Evolutionary conservation across 345 rosid species (phyloP), one percentile per base, ranked within the genome.

Genomic region (Pistacia atlantica): DNA sequence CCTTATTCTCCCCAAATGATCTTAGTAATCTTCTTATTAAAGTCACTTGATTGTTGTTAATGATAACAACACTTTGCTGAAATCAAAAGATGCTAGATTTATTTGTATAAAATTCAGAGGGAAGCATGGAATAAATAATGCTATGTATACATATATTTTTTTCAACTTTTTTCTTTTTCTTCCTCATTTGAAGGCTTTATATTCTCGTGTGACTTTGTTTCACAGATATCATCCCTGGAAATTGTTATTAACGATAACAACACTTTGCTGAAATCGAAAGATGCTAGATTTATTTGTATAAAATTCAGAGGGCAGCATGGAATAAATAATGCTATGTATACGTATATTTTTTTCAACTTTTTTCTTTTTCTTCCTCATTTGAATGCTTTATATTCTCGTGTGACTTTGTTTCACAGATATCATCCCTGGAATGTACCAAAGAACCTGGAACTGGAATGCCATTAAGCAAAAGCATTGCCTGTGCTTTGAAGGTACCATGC

Each of bases 181-280:
- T 2, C 3, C 10, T 18, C 5, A 20, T 28, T 73, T 31, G 48
- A 73, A 73, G 11, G 56, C 69, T 51, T 73, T 65, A 9, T 78
- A 12, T 31, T 70, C 67, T 79, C 18, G 18, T 62, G 22, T 14
- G 54, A 76, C 18, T 65, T 37, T 65, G 11, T 72, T 45, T 78
- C 63, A 37, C 90, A 87, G 92, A 73, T 83, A 74, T 48, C 79
- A 61, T 83, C 85, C n/a, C 72, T 80, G 45, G 72, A 79, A 77
- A 42, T 42, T 5, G 46, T 6, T 42, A 8, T 42, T 42, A 42
- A 42, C 7, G 46, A 42, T 42, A 42, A 42, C 46, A 42, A 42
- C 1, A 42, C 46, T 42, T 42, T 5, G 46, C 46, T 42, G 46
- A 42, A 42, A 7, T 42, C 9, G 8, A 5, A 42, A 42, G 46